A percentile compares a stretch with the other conserved stretches of the same genome.
These are phyloP conservation scores for Epichloe scottii DNA, from an alignment of 2,329 filamentous ascomycete genomes.

Conservation along the genomic window DNA sequence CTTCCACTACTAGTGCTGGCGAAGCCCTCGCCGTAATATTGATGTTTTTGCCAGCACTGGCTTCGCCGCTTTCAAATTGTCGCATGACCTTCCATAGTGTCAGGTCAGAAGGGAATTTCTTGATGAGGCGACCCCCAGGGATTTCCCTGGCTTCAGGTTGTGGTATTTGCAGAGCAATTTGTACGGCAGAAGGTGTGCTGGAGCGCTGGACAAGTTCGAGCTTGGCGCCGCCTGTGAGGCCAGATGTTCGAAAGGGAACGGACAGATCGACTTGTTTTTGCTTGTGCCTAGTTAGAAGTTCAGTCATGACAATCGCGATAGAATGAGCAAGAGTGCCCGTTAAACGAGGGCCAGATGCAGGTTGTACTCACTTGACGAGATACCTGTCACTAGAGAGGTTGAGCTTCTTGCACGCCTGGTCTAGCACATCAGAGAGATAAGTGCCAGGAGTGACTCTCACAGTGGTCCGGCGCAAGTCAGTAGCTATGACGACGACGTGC, in stretches of 20 bases:
- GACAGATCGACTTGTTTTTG: conserved; percentile 81
- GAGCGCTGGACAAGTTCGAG: conserved; percentile 83
- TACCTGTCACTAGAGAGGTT: conserved; percentile 61
- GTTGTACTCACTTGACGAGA: conserved; percentile 58
- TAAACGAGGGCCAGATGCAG: background rate
- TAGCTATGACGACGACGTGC: conserved; percentile 78
- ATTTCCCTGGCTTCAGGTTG: conserved; percentile 52
- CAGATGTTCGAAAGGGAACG: conserved; percentile 69
- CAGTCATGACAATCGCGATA: too few relatives aligned
- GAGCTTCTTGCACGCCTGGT: conserved; percentile 79
- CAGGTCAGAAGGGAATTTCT: conserved; percentile 80
- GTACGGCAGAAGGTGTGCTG: conserved; percentile 72
- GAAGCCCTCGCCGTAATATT: conserved; percentile 82
- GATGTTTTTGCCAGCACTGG: conserved; percentile 45
- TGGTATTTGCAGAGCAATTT: conserved; percentile 78
- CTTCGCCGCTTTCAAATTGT: conserved; percentile 71
- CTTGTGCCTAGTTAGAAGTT: conserved; percentile 48
- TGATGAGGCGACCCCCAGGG: conserved; percentile 55
- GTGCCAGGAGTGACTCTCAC: conserved; percentile 76
- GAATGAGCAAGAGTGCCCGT: too few relatives aligned
- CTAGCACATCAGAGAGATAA: conserved; percentile 71
- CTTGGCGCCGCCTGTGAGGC: conserved; percentile 74
- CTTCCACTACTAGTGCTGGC: conserved; percentile 48
- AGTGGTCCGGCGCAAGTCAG: conserved; percentile 61
- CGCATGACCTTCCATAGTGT: conserved; percentile 83